These are phyloP conservation scores for Saccharomyces paradoxus DNA, from an alignment of 805 yeast species.

Conservation along the genomic window DNA sequence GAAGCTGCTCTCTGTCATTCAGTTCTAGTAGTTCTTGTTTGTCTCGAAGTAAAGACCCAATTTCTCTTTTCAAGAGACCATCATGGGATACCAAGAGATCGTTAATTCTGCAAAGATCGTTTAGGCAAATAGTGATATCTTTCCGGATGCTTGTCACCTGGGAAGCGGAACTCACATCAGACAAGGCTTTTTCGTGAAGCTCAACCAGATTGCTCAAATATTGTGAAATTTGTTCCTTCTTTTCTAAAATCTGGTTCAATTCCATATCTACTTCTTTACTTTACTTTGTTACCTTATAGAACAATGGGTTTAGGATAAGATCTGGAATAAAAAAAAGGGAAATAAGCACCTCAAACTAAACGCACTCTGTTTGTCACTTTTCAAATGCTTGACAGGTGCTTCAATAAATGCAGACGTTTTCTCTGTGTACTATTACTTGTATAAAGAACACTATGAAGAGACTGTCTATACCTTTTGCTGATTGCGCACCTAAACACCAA, in stretches of 20 bases:
- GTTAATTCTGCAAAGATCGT: conserved; percentile 22
- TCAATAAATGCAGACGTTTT: neutral
- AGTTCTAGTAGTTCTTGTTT: conserved; percentile 11
- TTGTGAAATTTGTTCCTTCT: conserved; percentile 17
- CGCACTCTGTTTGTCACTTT: neutral
- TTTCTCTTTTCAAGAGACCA: conserved; percentile 20
- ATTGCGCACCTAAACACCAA: neutral
- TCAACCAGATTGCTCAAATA: conserved; percentile 14
- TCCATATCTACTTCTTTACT: neutral
- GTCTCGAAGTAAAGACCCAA: conserved; percentile 7
- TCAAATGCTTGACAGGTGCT: neutral
- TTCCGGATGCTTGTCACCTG: conserved; percentile 18
- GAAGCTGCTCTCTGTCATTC: conserved; percentile 4
- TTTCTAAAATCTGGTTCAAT: conserved; percentile 19
- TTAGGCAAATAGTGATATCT: conserved; percentile 24
- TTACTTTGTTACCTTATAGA: neutral
- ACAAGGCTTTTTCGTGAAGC: conserved; percentile 17
- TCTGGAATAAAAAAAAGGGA: neutral
- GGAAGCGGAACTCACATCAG: conserved; percentile 9
- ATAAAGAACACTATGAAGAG: neutral
- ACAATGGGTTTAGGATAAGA: neutral
- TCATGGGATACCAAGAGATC: conserved; percentile 19
- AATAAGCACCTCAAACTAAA: neutral
- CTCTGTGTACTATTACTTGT: neutral
- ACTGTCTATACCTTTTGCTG: neutral